A percentile compares a stretch with the other conserved stretches of the same genome.
Evolutionary conservation across 179 eudicot genomes (phyloP).

Genomic region (Spinacia oleracea): DNA sequence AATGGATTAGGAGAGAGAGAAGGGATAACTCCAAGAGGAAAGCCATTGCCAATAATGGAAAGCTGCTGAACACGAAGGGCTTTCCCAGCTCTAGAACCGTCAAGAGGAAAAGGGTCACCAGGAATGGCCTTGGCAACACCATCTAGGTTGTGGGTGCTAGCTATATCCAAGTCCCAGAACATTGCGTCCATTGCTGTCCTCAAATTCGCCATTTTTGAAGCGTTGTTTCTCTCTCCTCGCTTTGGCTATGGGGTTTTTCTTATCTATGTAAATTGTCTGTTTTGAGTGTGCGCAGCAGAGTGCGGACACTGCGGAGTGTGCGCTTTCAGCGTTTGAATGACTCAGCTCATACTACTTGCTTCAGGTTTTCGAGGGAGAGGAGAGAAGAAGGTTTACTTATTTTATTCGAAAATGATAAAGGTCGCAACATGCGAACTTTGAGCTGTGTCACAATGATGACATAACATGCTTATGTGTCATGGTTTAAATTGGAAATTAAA

Average conservation of each 20-base stretch:
- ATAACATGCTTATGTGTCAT: too few relatives aligned
- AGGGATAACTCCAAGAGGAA: slow-evolving; percentile 79
- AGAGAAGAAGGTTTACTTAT: too few relatives aligned
- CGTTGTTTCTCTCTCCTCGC: background rate
- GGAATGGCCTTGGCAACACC: slow-evolving; percentile 66
- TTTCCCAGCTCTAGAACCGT: slow-evolving; percentile 55
- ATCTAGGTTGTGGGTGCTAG: slow-evolving; percentile 55
- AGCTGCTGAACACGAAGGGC: slow-evolving; percentile 62
- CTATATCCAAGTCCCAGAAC: slow-evolving; percentile 66
- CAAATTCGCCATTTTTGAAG: slow-evolving; percentile 59
- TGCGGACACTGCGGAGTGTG: background rate
- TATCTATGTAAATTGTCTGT: background rate
- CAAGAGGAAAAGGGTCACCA: slow-evolving; percentile 63
- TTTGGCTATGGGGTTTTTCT: background rate
- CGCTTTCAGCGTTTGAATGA: background rate
- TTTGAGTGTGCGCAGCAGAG: background rate
- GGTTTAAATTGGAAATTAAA: too few relatives aligned
- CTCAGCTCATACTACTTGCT: background rate
- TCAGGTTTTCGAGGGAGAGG: background rate
- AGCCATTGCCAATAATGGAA: slow-evolving; percentile 56
- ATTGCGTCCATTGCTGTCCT: slow-evolving; percentile 77
- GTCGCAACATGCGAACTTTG: too few relatives aligned
- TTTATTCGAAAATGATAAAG: too few relatives aligned
- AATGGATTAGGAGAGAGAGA: slow-evolving; percentile 40
- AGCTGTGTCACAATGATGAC: too few relatives aligned